Percentiles rank a stretch among this genome's conserved stretches.
These are phyloP conservation scores for Sporothrix sp. DNA, from an alignment of 2,329 filamentous ascomycete species.

Conservation along the genomic window DNA sequence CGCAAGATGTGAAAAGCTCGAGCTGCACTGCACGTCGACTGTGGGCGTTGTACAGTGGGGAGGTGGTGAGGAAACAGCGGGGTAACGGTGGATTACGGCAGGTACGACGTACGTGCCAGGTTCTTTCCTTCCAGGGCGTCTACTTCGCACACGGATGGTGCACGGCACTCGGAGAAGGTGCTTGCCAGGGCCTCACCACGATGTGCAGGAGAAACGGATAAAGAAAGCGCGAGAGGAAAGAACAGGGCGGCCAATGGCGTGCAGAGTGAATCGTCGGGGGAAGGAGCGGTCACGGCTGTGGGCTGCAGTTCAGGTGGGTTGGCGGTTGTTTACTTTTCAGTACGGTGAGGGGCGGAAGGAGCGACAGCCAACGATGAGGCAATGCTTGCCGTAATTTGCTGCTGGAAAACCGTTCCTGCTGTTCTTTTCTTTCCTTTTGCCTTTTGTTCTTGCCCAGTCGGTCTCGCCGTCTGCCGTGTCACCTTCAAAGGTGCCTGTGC, in stretches of 20 bases:
- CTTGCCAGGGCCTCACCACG: not conserved
- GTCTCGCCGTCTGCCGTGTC: too few species aligned
- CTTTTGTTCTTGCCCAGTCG: not conserved
- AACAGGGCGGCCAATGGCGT: too few species aligned
- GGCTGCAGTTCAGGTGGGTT: not conserved
- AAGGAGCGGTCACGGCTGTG: not conserved
- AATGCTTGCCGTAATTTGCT: not conserved
- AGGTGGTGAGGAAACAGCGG: constrained; percentile 6
- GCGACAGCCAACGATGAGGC: too few species aligned
- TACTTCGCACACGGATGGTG: too few species aligned
- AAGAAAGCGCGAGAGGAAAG: not conserved
- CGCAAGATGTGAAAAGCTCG: not conserved
- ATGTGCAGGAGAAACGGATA: not conserved
- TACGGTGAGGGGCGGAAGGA: not conserved
- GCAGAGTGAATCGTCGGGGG: not conserved
- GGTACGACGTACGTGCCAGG: not conserved
- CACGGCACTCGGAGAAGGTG: not conserved
- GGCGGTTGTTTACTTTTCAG: not conserved
- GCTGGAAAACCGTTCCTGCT: not conserved
- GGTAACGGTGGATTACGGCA: constrained; percentile 3
- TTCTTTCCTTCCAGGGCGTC: too few species aligned
- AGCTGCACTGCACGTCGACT: not conserved
- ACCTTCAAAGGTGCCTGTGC: not conserved
- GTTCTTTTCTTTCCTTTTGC: not conserved
- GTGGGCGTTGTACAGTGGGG: constrained; percentile 1